Evolutionary conservation across 768 basidiomycete species (phyloP).

Genomic region (Candolleomyces aberdarensis): DNA sequence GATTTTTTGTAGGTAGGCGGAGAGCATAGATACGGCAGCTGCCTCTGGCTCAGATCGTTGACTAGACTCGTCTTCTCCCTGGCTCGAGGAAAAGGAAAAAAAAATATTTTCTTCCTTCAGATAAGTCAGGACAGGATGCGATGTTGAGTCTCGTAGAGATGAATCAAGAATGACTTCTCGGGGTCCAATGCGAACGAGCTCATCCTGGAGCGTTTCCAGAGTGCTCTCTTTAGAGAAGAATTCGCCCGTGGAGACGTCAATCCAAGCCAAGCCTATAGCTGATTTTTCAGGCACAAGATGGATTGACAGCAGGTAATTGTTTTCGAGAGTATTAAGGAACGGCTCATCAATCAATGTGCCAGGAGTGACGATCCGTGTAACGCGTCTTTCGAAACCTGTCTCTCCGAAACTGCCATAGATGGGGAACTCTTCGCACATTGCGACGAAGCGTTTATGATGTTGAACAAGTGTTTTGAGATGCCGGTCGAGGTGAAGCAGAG

Average conservation of each 20-base stretch:
- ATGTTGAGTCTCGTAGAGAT: slow-evolving; percentile 26
- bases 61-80: background rate
- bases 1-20: slow-evolving; percentile 59
- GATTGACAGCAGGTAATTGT: slow-evolving; percentile 85
- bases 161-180: slow-evolving; percentile 74
- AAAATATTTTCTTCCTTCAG: slow-evolving; percentile 55
- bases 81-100: slow-evolving; percentile 40
- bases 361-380: slow-evolving; percentile 86
- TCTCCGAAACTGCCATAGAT: slow-evolving; percentile 40
- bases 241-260: slow-evolving; percentile 92
- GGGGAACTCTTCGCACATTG: slow-evolving; percentile 91
- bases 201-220: slow-evolving; percentile 63
- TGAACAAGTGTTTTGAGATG: slow-evolving; percentile 85
- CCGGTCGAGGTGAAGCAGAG: slow-evolving; percentile 78
- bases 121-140: slow-evolving; percentile 44
- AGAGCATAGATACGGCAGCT: slow-evolving; percentile 59
- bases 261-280: slow-evolving; percentile 81
- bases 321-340: slow-evolving; percentile 81
- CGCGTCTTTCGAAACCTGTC: slow-evolving; percentile 74
- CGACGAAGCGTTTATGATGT: slow-evolving; percentile 80
- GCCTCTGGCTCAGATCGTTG: slow-evolving; percentile 37
- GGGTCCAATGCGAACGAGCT: slow-evolving; percentile 77
- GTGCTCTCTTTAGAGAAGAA: slow-evolving; percentile 73
- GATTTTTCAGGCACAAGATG: slow-evolving; percentile 16
- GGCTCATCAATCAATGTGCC: slow-evolving; percentile 93